Evolutionary conservation across 768 basidiomycete genomes (phyloP), one percentile per base, ranked within the genome.

Genomic region (Chlorophyllum brunneum): DNA sequence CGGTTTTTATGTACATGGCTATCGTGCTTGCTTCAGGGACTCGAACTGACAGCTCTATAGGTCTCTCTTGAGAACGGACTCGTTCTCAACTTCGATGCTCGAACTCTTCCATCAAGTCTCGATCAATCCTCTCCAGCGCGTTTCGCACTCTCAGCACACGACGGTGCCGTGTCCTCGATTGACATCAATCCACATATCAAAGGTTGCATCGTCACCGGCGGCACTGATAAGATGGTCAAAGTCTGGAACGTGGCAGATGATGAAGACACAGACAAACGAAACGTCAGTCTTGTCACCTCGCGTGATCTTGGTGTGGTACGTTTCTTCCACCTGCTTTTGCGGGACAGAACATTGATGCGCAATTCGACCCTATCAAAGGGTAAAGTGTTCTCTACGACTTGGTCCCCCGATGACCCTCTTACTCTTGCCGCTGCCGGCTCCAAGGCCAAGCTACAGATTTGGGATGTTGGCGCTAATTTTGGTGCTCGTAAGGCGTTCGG

Each of bases 31-130:
- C 11, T n/a, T 18, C 10, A 15, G 16, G 8, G 11, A 6, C 9
- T 38, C 18, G 5, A 29, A 18, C 36, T 39, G 27, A 48, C 39
- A 38, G n/a, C 41, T 26, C 30, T 36, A 20, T 39, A 97, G 92
- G 92, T 97, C 22, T 89, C 94, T 0, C 77, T 98, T 18, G 95
- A 98, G 70, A 97, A 97, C 60, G 97, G 97, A 11, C 73, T 93
- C 4, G 89, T 98, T 13, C 76, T 98, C 56, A 88, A 93, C 63
- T 99, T 88, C 61, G 95, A 99, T 65, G 88, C 85, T 3, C 83
- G 95, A 54, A 85, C 86, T 6, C 73, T 97, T 6, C 82, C 92
- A 8, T 81, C 85, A 4, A 76, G 85, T 59, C 69, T 85, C n/a
- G 74, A 77, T 51, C 65, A 69, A 5, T 79, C 85, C 1, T 85